Evolutionary conservation across 2,329 filamentous ascomycete genomes (phyloP).

Genomic region (Rasamsonia emersonii): DNA sequence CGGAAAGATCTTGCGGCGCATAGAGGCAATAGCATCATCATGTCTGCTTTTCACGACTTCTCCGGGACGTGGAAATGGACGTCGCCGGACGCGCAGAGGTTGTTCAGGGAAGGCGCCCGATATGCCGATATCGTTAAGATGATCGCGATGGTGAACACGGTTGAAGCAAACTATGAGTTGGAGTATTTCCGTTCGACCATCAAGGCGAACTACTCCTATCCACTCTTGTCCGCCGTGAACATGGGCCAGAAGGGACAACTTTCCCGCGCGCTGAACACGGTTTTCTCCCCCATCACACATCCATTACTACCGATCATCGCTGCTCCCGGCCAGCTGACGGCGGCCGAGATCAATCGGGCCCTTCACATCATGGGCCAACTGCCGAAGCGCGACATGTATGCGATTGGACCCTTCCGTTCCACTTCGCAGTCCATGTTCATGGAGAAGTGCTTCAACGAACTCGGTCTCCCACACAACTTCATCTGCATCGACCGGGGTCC

Average conservation of each 20-base stretch:
- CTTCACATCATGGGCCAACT: conserved; percentile 71
- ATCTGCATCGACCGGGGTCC: conserved; percentile 63
- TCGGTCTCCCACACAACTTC: conserved; percentile 79
- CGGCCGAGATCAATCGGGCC: conserved; percentile 74
- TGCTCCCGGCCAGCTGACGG: conserved; percentile 76
- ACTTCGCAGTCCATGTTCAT: conserved; percentile 76
- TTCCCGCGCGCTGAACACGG: conserved; percentile 72
- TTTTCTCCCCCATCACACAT: conserved; percentile 83
- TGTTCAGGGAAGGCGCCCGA: conserved; percentile 62
- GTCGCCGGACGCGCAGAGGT: conserved; percentile 58
- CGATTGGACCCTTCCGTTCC: conserved; percentile 64
- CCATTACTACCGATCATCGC: conserved; percentile 75
- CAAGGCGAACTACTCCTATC: conserved; percentile 58
- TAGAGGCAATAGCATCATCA: conserved; percentile 72
- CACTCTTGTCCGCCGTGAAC: conserved; percentile 73
- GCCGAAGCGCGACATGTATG: conserved; percentile 70
- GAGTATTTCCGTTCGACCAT: conserved; percentile 80
- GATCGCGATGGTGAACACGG: conserved; percentile 73
- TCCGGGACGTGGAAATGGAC: conserved; percentile 79
- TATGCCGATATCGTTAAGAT: conserved; percentile 86
- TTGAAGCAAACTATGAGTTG: conserved; percentile 81
- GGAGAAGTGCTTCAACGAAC: conserved; percentile 72
- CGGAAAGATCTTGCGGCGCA: conserved; percentile 57
- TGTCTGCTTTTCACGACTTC: conserved; percentile 88
- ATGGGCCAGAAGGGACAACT: conserved; percentile 83